These are phyloP conservation scores for Neoboletus magnificus DNA, from an alignment of 768 basidiomycete species.

Conservation along the genomic window DNA sequence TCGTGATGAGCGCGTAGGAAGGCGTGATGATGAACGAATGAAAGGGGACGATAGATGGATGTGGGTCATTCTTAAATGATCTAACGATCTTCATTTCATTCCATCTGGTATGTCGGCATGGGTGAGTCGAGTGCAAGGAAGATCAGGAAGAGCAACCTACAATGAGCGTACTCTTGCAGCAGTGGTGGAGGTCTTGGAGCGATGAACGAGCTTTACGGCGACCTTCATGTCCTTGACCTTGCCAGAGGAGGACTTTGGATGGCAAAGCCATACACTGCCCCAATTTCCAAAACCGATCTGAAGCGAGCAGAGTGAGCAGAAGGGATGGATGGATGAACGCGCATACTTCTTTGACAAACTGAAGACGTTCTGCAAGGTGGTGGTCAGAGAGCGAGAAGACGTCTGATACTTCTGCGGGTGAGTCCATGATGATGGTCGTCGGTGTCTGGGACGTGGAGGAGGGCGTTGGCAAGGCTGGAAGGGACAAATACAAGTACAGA, in stretches of 20 bases:
- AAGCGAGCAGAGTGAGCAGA: constrained; percentile 3
- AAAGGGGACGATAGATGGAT: constrained; percentile 91
- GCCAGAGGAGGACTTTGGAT: constrained; percentile 49
- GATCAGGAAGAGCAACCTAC: constrained; percentile 40
- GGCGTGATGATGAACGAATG: constrained; percentile 93
- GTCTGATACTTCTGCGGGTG: constrained; percentile 38
- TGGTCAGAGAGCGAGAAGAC: constrained; percentile 76
- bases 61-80: constrained; percentile 76
- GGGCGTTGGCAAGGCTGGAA: background rate
- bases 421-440: constrained; percentile 21
- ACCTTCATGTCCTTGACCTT: constrained; percentile 52
- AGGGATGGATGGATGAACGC: background rate
- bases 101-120: constrained; percentile 54
- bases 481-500: constrained; percentile 26
- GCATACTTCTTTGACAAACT: constrained; percentile 71
- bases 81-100: constrained; percentile 97
- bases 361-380: constrained; percentile 62
- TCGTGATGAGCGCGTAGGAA: constrained; percentile 87
- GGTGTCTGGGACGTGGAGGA: background rate
- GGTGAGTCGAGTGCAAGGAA: constrained; percentile 2
- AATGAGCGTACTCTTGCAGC: constrained; percentile 87
- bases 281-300: constrained; percentile 94
- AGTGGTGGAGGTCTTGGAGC: constrained; percentile 75
- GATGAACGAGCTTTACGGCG: constrained; percentile 92
- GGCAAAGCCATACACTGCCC: constrained; percentile 86